These are phyloP conservation scores for Mallotus repandus DNA, from an alignment of 441 rosid species.

Conservation along the genomic window DNA sequence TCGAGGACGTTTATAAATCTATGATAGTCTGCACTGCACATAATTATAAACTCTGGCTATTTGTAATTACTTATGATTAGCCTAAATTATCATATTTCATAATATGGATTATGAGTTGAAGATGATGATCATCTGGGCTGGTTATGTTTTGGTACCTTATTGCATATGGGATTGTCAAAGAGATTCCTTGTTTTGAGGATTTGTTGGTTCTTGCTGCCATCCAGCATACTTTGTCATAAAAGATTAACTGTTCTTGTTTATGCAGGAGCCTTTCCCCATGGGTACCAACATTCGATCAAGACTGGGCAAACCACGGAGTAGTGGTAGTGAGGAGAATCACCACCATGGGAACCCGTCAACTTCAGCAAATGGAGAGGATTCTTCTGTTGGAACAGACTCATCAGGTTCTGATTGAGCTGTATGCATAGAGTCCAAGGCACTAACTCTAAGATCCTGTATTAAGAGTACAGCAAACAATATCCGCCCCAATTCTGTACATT, in stretches of 20 bases:
- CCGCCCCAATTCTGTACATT: slow-evolving; percentile 50
- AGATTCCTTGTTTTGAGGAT: background rate
- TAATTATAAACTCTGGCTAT: background rate
- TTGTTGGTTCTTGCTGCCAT: background rate
- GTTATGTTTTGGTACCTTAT: background rate
- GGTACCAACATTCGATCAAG: slow-evolving; percentile 57
- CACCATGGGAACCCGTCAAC: slow-evolving; percentile 33
- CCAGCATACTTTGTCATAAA: background rate
- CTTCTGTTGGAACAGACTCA: slow-evolving; percentile 34
- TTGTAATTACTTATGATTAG: background rate
- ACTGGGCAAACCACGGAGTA: slow-evolving; percentile 45
- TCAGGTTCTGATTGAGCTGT: slow-evolving; percentile 40
- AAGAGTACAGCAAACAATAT: slow-evolving; percentile 32
- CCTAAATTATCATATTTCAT: background rate
- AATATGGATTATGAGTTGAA: background rate
- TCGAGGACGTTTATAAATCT: background rate
- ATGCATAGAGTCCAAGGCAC: slow-evolving; percentile 31
- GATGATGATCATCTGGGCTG: background rate
- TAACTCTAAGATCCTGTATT: slow-evolving; percentile 41
- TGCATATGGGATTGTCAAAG: background rate
- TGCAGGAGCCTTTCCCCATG: slow-evolving; percentile 70
- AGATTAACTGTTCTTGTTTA: background rate
- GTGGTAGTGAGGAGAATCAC: slow-evolving; percentile 34
- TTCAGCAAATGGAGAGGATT: slow-evolving; percentile 43
- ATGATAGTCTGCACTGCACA: background rate